These are phyloP conservation scores for Jimgerdemannia flammicorona DNA, from an alignment of 192 early-diverging fungal species.

Conservation along the genomic window DNA sequence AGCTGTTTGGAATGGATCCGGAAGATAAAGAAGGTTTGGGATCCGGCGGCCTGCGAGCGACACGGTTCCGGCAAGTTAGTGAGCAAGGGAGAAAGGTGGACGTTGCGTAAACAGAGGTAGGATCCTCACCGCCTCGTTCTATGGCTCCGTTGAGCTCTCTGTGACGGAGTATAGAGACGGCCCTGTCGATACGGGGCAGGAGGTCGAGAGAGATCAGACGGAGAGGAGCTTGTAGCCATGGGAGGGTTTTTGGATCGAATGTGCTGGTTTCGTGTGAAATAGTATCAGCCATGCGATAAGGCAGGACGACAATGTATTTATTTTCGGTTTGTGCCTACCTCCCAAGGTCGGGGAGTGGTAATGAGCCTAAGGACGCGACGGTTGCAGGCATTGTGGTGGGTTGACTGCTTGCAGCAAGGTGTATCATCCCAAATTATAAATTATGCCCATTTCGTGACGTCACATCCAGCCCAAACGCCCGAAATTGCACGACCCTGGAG, in stretches of 20 bases:
- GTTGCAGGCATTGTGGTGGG: no score
- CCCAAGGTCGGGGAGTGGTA: no score
- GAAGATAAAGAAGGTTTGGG: background rate
- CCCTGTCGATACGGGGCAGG: background rate
- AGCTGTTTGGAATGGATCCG: background rate
- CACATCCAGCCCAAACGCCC: no score
- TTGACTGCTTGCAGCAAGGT: no score
- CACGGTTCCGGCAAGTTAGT: background rate
- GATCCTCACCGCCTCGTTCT: background rate
- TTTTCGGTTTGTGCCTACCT: no score
- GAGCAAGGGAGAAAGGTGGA: background rate
- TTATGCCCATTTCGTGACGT: no score
- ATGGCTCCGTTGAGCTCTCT: background rate
- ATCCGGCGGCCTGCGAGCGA: background rate
- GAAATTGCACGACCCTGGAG: no score
- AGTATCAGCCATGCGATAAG: no score
- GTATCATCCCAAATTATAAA: no score
- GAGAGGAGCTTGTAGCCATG: background rate
- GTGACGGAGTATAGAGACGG: background rate
- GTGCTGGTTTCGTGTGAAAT: background rate
- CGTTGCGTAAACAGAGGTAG: background rate
- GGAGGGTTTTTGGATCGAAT: background rate
- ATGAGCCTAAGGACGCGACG: no score
- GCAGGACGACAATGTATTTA: no score
- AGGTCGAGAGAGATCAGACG: background rate